These are phyloP conservation scores for Pseudogymnoascus sp. DNA, from an alignment of 2,329 filamentous ascomycete species.

Conservation along the genomic window DNA sequence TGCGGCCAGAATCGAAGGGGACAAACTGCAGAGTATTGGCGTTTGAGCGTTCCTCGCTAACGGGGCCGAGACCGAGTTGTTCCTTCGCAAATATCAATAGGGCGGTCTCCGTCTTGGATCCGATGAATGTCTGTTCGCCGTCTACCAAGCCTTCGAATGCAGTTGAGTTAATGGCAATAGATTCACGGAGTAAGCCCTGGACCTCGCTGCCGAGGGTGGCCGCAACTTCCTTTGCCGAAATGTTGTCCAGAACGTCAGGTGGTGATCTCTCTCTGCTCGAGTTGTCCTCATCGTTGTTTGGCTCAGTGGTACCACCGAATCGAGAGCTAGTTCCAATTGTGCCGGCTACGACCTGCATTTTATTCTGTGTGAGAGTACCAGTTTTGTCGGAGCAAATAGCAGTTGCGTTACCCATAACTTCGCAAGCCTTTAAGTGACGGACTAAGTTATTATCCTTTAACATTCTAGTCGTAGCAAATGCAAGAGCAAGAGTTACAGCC, in stretches of 20 bases:
- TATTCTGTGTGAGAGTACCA: constrained; percentile 64
- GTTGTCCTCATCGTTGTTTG: constrained; percentile 18
- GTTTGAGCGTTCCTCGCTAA: constrained; percentile 54
- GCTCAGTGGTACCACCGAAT: constrained; percentile 36
- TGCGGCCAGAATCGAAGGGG: constrained; percentile 36
- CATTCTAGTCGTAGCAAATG: constrained; percentile 60
- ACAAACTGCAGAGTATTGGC: constrained; percentile 47
- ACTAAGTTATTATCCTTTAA: constrained; percentile 63
- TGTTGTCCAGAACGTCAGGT: constrained; percentile 15
- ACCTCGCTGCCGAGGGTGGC: constrained; percentile 18
- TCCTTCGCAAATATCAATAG: constrained; percentile 61
- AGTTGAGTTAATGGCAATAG: constrained; percentile 59
- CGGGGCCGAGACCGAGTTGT: constrained; percentile 52
- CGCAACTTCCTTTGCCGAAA: constrained; percentile 23
- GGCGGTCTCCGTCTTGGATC: constrained; percentile 71
- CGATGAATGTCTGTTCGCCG: constrained; percentile 53
- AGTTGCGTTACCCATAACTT: constrained; percentile 64
- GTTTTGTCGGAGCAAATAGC: constrained; percentile 77
- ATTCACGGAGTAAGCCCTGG: constrained; percentile 45
- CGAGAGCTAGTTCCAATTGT: constrained; percentile 51
- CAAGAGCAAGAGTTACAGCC: constrained; percentile 58
- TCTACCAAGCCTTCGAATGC: constrained; percentile 59
- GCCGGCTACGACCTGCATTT: constrained; percentile 68
- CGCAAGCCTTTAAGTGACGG: constrained; percentile 57
- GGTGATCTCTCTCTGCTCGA: constrained; percentile 15